These are phyloP conservation scores for Nothophytophthora sp. DNA, from an alignment of 352 stramenopile genomes.

Conservation along the genomic window DNA sequence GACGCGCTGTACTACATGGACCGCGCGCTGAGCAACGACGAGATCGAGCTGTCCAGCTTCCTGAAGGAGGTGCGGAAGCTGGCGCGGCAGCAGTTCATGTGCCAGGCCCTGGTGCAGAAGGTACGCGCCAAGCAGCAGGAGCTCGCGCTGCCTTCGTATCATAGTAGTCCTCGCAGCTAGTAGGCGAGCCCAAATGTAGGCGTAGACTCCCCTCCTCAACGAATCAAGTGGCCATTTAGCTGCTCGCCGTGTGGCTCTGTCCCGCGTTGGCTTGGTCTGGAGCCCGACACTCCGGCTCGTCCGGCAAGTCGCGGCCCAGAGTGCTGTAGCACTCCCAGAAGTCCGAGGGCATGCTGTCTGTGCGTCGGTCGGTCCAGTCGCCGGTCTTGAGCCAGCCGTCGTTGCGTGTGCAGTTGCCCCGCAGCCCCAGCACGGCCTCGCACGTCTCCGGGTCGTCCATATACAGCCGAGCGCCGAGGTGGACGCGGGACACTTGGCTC, in stretches of 20 bases:
- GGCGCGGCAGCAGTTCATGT: slow-evolving; percentile 91
- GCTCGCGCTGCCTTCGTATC: slow-evolving; percentile 52
- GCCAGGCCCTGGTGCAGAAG: slow-evolving; percentile 86
- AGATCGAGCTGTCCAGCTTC: slow-evolving; percentile 84
- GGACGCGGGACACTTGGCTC: slow-evolving; percentile 46
- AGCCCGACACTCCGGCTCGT: too few relatives aligned
- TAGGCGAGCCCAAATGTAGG: slow-evolving; percentile 18
- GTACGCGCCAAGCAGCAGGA: slow-evolving; percentile 82
- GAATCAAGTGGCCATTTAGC: too few relatives aligned
- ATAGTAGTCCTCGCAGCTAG: slow-evolving; percentile 38
- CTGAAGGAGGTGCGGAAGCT: slow-evolving; percentile 91
- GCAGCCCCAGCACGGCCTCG: slow-evolving; percentile 60
- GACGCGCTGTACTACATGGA: slow-evolving; percentile 93
- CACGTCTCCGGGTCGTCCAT: slow-evolving; percentile 74
- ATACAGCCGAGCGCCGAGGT: slow-evolving; percentile 50
- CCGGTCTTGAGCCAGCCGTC: slow-evolving; percentile 68
- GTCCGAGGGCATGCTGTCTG: slow-evolving; percentile 24
- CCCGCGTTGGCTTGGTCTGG: too few relatives aligned
- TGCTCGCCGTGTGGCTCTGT: too few relatives aligned
- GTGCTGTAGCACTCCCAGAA: slow-evolving; percentile 24
- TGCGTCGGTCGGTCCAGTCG: slow-evolving; percentile 15
- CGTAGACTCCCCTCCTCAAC: too few relatives aligned
- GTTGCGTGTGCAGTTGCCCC: slow-evolving; percentile 48
- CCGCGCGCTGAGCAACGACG: slow-evolving; percentile 82
- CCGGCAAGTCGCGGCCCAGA: slow-evolving; percentile 20